Percentiles rank a stretch among this genome's conserved stretches.
Evolutionary conservation across 2,329 filamentous ascomycete species (phyloP).

Genomic region (Bisporella sp.): DNA sequence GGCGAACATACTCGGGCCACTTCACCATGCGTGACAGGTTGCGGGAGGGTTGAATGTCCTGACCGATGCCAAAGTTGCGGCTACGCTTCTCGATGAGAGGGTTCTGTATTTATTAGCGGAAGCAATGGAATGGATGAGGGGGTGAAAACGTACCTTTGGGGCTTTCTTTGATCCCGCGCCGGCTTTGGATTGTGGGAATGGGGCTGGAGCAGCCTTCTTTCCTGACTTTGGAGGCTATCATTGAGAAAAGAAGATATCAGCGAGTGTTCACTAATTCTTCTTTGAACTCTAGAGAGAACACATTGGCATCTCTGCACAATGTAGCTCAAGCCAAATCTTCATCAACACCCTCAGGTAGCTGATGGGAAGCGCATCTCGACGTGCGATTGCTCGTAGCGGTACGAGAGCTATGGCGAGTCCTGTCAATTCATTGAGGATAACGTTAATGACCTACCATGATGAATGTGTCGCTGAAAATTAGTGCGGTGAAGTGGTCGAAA

Average conservation of each 20-base stretch:
- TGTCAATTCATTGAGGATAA: slow-evolving; percentile 21
- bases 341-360: slow-evolving; percentile 30
- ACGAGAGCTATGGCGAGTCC: slow-evolving; percentile 28
- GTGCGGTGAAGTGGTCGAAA: slow-evolving; percentile 22
- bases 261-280: slow-evolving; percentile 76
- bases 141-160: slow-evolving; percentile 72
- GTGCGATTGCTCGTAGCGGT: slow-evolving; percentile 32
- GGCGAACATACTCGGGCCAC: slow-evolving; percentile 98
- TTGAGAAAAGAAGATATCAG: slow-evolving; percentile 99
- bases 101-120: slow-evolving; percentile 54
- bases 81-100: slow-evolving; percentile 97
- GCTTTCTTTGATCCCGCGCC: slow-evolving; percentile 77
- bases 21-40: slow-evolving; percentile 98
- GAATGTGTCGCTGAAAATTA: slow-evolving; percentile 40
- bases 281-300: slow-evolving; percentile 86
- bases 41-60: slow-evolving; percentile 94
- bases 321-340: slow-evolving; percentile 61
- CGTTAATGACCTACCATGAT: slow-evolving; percentile 55
- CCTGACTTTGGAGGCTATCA: slow-evolving; percentile 98
- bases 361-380: slow-evolving; percentile 28
- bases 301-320: slow-evolving; percentile 31
- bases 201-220: slow-evolving; percentile 97
- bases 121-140: not conserved
- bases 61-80: slow-evolving; percentile 97
- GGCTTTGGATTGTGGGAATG: slow-evolving; percentile 93